phyloP scores from a whole-genome alignment of 2,329 filamentous ascomycete genomes.

The Blastomyces silverae region DNA sequence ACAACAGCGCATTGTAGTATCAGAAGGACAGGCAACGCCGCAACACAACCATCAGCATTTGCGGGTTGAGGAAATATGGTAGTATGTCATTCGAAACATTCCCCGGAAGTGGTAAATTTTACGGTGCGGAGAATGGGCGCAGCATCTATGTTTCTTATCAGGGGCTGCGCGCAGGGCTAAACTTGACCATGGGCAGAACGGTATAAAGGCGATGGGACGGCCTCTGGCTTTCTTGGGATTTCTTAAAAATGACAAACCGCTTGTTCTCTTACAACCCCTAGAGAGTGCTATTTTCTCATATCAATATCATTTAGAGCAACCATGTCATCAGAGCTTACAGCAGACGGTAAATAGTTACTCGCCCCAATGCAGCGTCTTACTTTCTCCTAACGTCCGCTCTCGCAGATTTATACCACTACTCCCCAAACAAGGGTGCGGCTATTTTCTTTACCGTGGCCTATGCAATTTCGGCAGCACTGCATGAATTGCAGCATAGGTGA shows the following conservation, averaged over 20 bases:
- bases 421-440: constrained; percentile 9
- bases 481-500: constrained; percentile 12
- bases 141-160: background rate
- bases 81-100: no score
- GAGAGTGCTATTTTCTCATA: background rate
- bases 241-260: background rate
- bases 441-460: constrained; percentile 10
- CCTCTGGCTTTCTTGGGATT: background rate
- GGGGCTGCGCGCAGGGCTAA: no score
- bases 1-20: background rate
- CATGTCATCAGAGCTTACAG: constrained; percentile 3
- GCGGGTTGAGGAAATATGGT: background rate
- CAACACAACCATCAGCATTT: background rate
- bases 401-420: constrained; percentile 12
- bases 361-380: background rate
- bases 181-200: background rate
- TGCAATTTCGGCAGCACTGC: background rate
- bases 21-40: background rate
- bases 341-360: background rate
- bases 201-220: background rate
- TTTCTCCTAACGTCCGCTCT: background rate
- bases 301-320: background rate
- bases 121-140: background rate
- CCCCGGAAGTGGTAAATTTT: background rate
- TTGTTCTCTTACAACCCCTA: background rate